Evolutionary conservation across 352 stramenopile species (phyloP).

Genomic region (Pythium coloratum): DNA sequence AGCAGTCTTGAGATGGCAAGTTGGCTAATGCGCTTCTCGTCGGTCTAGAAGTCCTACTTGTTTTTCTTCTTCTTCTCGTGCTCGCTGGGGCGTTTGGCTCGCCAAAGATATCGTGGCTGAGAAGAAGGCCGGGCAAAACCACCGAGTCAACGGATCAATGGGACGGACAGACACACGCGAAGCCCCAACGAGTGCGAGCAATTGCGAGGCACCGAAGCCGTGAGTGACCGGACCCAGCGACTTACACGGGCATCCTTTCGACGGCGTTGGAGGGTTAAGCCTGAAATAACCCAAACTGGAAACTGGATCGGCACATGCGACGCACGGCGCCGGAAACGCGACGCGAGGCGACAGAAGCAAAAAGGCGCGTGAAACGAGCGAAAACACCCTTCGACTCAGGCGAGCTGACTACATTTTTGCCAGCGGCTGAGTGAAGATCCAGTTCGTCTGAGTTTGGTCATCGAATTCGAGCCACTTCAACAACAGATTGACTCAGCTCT

Average conservation of each 20-base stretch:
- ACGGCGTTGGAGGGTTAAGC: neutral
- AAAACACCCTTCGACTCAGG: neutral
- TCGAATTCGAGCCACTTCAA: neutral
- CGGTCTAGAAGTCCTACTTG: neutral
- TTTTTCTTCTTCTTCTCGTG: neutral
- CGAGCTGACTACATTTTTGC: neutral
- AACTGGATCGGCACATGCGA: conserved; percentile 7
- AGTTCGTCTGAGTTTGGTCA: neutral
- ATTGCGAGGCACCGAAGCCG: neutral
- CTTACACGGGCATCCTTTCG: neutral
- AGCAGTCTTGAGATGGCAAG: conserved; percentile 7
- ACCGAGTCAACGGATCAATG: conserved; percentile 10
- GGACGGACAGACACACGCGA: neutral
- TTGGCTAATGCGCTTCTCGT: conserved; percentile 14
- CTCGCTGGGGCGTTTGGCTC: conserved; percentile 6
- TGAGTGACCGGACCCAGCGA: neutral
- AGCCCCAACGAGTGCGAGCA: neutral
- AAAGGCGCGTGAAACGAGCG: conserved; percentile 17
- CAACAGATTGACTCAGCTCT: neutral
- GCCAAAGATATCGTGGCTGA: conserved; percentile 26
- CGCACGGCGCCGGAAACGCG: neutral
- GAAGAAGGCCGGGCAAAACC: conserved; percentile 7
- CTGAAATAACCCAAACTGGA: conserved; percentile 4
- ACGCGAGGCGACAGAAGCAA: conserved; percentile 1
- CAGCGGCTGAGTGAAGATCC: neutral